Base-by-base conservation (phyloP, 75 land plant species). In the Adiantum capillusveneris region DNA sequence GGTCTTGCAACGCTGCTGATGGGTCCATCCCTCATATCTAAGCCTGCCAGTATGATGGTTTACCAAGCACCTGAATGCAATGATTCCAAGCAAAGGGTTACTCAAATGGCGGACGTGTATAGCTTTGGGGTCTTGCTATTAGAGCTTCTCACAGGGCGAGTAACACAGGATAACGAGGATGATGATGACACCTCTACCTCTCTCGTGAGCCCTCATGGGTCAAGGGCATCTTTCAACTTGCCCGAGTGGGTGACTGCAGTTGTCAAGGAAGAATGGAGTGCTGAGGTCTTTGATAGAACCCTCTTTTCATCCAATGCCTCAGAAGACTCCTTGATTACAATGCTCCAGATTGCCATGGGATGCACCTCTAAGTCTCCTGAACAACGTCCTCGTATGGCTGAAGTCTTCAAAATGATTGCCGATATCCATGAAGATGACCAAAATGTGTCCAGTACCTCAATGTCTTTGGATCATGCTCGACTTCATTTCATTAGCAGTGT, bases 251-350 rank as follows among this genome's bases (percentile, higher is more conserved):
- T 84, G 11, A 72, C 67, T 46, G 64, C 69, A 22, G 60, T 70
- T 29, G 77, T 67, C 54, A 26, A 57, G 19, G 84, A 79, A 20
- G 82, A 83, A 60, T 79, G 79, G 76, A 79, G 84, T 0, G 64
- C 84, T 48, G 81, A 84, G 61, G 78, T 81, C 30, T 81, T 80
- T 28, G 87, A 84, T 37, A 34, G 70, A 14, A 81, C 77, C 66
- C 56, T 83, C 45, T 53, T 77, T 62, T 61, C 56, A 41, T 54
- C 56, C 69, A 80, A 80, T 49, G 71, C 77, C 68, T 60, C 74
- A 36, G 87, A 84, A 64, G 78, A 74, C 57, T 78, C 77, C 67
- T 59, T 84, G 67, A 67, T 75, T 30, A 68, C 69, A 27, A 55
- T 82, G 69, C 63, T 84, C 31, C 81, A 84, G 51, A 59, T 82